Conservation (phyloP, 768 basidiomycete species). For the Tylopilus rubrobrunneus region DNA sequence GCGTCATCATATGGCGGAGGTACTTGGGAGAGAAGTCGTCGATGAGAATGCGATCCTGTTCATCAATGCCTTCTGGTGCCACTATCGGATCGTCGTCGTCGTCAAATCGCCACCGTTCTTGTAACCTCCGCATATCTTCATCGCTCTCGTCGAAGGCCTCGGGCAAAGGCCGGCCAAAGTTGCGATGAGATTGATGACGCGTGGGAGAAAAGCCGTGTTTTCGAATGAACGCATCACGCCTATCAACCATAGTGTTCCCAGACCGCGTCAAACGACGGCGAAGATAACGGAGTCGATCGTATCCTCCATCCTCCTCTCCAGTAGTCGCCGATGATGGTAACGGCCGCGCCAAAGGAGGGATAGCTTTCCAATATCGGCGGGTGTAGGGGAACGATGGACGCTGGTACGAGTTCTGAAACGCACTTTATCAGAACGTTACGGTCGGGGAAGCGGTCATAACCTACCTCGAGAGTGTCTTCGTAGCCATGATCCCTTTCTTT, state of each 20-base stretch:
- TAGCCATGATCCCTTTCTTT: conserved; percentile 76
- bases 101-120: conserved; percentile 69
- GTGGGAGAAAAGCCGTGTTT: conserved; percentile 20
- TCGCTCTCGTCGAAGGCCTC: conserved; percentile 25
- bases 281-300: conserved; percentile 33
- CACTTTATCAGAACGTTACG: conserved; percentile 2
- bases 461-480: conserved; percentile 86
- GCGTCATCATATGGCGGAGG: conserved; percentile 50
- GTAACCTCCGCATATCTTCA: conserved; percentile 41
- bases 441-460: not conserved
- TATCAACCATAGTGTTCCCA: conserved; percentile 73
- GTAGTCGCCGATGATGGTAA: conserved; percentile 28
- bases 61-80: conserved; percentile 59
- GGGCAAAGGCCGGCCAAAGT: conserved; percentile 27
- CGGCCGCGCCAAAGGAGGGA: conserved; percentile 39
- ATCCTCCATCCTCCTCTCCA: conserved; percentile 19
- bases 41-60: conserved; percentile 62
- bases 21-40: conserved; percentile 69
- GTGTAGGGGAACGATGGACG: conserved; percentile 52
- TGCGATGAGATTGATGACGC: conserved; percentile 1
- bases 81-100: conserved; percentile 54
- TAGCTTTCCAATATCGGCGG: conserved; percentile 63
- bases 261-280: conserved; percentile 81
- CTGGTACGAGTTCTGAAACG: conserved; percentile 65
- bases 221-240: conserved; percentile 42